Conservation (phyloP, 176 grass and related monocot species). For the Eragrostis nindensis region DNA sequence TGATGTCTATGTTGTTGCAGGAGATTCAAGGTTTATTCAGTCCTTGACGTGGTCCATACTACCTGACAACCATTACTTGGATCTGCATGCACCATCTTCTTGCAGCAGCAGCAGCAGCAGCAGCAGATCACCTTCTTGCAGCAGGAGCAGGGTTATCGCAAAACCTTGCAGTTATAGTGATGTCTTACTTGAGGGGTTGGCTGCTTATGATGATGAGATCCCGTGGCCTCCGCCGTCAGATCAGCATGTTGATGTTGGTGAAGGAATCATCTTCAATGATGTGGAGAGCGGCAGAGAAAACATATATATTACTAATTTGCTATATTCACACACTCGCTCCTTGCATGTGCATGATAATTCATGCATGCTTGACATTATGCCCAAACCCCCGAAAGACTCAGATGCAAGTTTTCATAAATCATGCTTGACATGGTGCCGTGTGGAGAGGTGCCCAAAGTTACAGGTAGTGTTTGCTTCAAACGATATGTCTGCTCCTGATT, state of each 20-base stretch:
- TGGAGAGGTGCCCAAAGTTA: neutral
- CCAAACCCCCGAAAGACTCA: neutral
- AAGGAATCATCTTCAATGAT: neutral
- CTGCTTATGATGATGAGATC: neutral
- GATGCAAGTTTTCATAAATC: no score
- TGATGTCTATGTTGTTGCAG: neutral
- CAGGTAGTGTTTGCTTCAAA: neutral
- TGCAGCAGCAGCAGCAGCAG: no score
- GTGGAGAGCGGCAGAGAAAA: neutral
- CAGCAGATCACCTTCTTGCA: no score
- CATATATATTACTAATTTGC: neutral
- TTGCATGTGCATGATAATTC: constrained; percentile 12
- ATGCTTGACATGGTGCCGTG: constrained; percentile 25
- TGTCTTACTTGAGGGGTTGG: neutral
- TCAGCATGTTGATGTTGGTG: neutral
- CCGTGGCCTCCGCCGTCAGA: neutral
- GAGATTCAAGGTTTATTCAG: neutral
- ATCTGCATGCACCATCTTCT: neutral
- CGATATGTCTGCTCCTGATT: neutral
- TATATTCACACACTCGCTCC: fast-evolving
- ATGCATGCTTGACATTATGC: neutral
- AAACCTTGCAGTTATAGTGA: neutral
- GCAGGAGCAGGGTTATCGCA: no score
- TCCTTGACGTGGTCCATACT: neutral
- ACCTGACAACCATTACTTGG: neutral